Evolutionary conservation across 2,329 filamentous ascomycete genomes (phyloP).

Genomic region (Neofusicoccum umdonicola): DNA sequence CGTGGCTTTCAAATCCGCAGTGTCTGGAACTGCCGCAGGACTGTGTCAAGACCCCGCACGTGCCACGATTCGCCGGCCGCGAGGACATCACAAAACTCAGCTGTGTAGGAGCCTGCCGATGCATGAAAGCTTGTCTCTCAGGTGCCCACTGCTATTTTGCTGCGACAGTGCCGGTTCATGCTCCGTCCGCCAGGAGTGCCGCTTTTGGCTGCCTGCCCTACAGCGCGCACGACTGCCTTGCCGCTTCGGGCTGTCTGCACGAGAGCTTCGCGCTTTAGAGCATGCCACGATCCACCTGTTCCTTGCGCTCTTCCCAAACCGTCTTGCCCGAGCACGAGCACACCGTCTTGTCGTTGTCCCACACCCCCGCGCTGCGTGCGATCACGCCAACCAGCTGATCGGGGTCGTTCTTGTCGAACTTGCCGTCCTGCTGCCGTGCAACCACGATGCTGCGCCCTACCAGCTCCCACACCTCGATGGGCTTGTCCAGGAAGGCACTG

Average conservation of each 20-base stretch:
- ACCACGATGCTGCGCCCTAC: conserved; percentile 92
- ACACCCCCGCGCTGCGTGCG: conserved; percentile 92
- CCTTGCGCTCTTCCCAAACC: conserved; percentile 92
- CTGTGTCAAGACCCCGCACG: conserved; percentile 8
- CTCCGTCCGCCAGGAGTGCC: background rate
- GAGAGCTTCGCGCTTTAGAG: conserved; percentile 51
- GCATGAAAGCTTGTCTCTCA: conserved; percentile 15
- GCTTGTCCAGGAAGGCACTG: conserved; percentile 74
- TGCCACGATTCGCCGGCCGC: background rate
- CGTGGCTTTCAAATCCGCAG: background rate
- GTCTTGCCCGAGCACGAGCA: conserved; percentile 98
- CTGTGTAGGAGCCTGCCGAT: background rate
- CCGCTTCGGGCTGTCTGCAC: background rate
- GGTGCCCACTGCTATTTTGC: conserved; percentile 10
- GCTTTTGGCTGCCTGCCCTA: background rate
- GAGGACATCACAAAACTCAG: background rate
- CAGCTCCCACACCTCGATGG: conserved; percentile 90
- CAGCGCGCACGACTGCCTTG: background rate
- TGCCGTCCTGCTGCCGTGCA: conserved; percentile 62
- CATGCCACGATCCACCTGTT: conserved; percentile 89
- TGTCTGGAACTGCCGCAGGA: conserved; percentile 5
- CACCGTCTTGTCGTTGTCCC: conserved; percentile 98
- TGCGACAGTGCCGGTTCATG: conserved; percentile 15
- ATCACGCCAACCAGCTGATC: conserved; percentile 91
- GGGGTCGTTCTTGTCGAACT: conserved; percentile 68